These are phyloP conservation scores for Nasturtium officinale DNA, from an alignment of 345 rosid species.

Conservation along the genomic window DNA sequence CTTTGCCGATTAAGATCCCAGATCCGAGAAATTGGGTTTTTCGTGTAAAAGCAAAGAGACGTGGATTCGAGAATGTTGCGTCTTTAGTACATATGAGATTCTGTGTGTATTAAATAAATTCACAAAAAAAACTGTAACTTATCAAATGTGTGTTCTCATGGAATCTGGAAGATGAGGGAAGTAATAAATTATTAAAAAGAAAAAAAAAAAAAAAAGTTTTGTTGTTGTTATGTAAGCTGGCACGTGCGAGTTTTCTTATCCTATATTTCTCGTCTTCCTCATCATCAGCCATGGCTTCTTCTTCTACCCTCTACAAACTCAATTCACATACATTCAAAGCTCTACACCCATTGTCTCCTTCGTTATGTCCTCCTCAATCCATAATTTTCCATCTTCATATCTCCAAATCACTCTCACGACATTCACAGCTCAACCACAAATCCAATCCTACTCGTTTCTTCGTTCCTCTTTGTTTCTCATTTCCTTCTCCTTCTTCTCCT, in stretches of 20 bases:
- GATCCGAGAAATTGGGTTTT: constrained; percentile 25
- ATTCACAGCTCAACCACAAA: constrained; percentile 30
- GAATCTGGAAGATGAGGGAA: constrained; percentile 39
- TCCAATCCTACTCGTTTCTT: constrained; percentile 35
- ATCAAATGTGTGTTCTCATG: constrained; percentile 21
- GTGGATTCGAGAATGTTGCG: constrained; percentile 41
- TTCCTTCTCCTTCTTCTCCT: constrained; percentile 56
- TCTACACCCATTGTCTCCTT: not conserved
- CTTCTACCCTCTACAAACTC: constrained; percentile 39
- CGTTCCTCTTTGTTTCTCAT: constrained; percentile 42
- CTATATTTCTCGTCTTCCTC: not conserved
- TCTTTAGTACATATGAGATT: constrained; percentile 3
- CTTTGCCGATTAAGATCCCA: constrained; percentile 31
- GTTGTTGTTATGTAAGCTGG: not conserved
- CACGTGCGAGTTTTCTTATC: constrained; percentile 41
- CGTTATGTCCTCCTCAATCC: not conserved
- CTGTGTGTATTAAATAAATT: constrained; percentile 18
- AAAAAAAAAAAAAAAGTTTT: not conserved
- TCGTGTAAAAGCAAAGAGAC: constrained; percentile 35
- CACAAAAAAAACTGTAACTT: not conserved
- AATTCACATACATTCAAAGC: constrained; percentile 25
- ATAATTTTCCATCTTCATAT: constrained; percentile 26
- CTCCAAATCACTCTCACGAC: constrained; percentile 14
- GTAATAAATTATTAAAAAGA: no score
- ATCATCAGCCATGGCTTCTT: constrained; percentile 40